These are phyloP conservation scores for Canariomyces notabilis DNA, from an alignment of 2,329 filamentous ascomycete genomes.

Conservation along the genomic window DNA sequence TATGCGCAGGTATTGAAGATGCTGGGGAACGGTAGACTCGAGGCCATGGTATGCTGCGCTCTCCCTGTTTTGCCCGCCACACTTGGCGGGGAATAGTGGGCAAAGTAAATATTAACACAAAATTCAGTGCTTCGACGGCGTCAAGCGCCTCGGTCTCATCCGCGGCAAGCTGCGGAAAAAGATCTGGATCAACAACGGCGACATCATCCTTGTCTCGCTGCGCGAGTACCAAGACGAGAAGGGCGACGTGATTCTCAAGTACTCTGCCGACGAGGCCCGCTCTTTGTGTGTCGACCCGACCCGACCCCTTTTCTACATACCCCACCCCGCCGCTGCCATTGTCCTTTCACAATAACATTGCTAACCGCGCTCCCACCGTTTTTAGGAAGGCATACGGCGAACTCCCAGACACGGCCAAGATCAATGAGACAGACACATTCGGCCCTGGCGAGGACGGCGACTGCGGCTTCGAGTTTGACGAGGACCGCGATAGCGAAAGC, in stretches of 20 bases:
- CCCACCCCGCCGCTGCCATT: background rate
- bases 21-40: slow-evolving; percentile 74
- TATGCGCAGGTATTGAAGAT: slow-evolving; percentile 78
- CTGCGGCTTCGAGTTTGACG: slow-evolving; percentile 97
- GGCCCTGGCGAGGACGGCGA: slow-evolving; percentile 90
- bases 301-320: background rate
- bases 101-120: slow-evolving; percentile 4
- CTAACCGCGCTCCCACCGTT: slow-evolving; percentile 12
- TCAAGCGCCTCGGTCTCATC: slow-evolving; percentile 63
- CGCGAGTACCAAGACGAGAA: slow-evolving; percentile 87
- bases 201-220: slow-evolving; percentile 80
- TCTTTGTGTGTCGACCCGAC: slow-evolving; percentile 48
- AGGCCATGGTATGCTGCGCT: slow-evolving; percentile 42
- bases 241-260: slow-evolving; percentile 90
- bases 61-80: slow-evolving; percentile 23
- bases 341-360: background rate
- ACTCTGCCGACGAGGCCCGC: slow-evolving; percentile 91
- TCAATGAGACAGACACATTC: slow-evolving; percentile 98
- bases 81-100: background rate
- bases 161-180: slow-evolving; percentile 99
- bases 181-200: slow-evolving; percentile 99
- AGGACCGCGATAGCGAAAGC: slow-evolving; percentile 68
- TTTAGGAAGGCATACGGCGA: slow-evolving; percentile 84
- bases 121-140: slow-evolving; percentile 84
- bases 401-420: slow-evolving; percentile 95